Conservation (phyloP, 257 asterid genomes). For the Parsonsia alboflavescens region DNA sequence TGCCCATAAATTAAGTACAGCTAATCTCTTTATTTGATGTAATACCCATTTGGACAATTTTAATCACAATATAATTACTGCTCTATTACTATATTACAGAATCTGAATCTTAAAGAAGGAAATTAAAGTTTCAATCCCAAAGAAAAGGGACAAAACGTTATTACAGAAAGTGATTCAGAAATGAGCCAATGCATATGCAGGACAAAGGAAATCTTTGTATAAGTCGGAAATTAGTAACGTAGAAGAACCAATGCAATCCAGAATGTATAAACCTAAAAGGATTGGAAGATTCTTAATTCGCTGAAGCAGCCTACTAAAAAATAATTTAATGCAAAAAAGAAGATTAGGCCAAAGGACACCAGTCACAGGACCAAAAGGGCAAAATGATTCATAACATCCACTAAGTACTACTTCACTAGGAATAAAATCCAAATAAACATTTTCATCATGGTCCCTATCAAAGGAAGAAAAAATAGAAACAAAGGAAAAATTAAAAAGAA, state of each 20-base stretch:
- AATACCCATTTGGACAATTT: too few species aligned
- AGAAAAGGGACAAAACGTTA: neutral
- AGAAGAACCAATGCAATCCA: neutral
- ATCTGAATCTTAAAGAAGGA: neutral
- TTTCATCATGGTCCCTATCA: neutral
- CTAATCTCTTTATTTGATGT: too few species aligned
- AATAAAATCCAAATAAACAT: too few species aligned
- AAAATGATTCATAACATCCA: neutral
- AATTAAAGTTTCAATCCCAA: neutral
- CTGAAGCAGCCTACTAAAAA: neutral
- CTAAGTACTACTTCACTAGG: neutral
- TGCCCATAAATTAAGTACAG: too few species aligned
- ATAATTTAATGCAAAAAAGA: neutral
- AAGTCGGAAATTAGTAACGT: neutral
- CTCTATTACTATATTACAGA: too few species aligned
- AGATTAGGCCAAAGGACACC: neutral
- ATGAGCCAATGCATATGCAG: neutral
- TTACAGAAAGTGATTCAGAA: neutral
- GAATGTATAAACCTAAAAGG: neutral
- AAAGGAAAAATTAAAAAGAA: too few species aligned
- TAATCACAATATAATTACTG: too few species aligned
- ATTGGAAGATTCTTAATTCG: neutral
- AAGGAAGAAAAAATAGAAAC: neutral
- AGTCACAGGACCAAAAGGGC: neutral
- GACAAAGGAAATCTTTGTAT: neutral